Evolutionary conservation across 2,329 filamentous ascomycete genomes (phyloP).

Genomic region (Botryotinia narcissicola): DNA sequence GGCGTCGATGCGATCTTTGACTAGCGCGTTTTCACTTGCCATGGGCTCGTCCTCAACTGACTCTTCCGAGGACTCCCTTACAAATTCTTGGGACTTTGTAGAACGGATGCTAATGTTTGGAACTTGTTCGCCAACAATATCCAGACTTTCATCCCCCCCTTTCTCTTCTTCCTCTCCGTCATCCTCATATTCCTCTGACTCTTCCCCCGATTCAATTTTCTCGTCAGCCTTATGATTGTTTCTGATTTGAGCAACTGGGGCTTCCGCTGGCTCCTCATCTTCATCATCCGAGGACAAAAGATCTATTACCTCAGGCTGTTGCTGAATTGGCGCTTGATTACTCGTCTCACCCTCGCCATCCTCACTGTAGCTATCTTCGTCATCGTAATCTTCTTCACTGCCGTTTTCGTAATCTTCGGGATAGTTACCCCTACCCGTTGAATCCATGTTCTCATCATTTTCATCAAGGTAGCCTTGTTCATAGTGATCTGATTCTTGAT

Average conservation of each 20-base stretch:
- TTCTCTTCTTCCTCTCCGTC: slow-evolving; percentile 22
- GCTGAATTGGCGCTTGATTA: slow-evolving; percentile 25
- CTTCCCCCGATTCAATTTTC: slow-evolving; percentile 19
- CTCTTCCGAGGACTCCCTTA: slow-evolving; percentile 8
- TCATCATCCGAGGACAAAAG: slow-evolving; percentile 37
- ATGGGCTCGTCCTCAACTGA: background rate
- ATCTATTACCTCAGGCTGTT: slow-evolving; percentile 35
- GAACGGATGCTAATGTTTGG: background rate
- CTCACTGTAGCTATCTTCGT: slow-evolving; percentile 31
- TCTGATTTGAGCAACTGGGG: background rate
- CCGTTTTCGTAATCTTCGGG: background rate
- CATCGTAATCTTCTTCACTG: slow-evolving; percentile 21
- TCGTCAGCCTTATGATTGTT: slow-evolving; percentile 19
- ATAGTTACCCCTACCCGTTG: background rate
- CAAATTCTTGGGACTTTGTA: background rate
- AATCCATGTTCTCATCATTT: slow-evolving; percentile 22
- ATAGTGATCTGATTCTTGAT: slow-evolving; percentile 11
- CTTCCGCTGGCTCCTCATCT: background rate
- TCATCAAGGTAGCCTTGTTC: slow-evolving; percentile 38
- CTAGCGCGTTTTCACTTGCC: background rate
- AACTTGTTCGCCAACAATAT: background rate
- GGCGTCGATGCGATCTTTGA: background rate
- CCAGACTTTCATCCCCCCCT: background rate
- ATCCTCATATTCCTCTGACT: slow-evolving; percentile 6
- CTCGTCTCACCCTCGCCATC: slow-evolving; percentile 32